These are phyloP conservation scores for Casaregolazyma lundiana DNA, from an alignment of 1,139 yeast genomes.

Conservation along the genomic window DNA sequence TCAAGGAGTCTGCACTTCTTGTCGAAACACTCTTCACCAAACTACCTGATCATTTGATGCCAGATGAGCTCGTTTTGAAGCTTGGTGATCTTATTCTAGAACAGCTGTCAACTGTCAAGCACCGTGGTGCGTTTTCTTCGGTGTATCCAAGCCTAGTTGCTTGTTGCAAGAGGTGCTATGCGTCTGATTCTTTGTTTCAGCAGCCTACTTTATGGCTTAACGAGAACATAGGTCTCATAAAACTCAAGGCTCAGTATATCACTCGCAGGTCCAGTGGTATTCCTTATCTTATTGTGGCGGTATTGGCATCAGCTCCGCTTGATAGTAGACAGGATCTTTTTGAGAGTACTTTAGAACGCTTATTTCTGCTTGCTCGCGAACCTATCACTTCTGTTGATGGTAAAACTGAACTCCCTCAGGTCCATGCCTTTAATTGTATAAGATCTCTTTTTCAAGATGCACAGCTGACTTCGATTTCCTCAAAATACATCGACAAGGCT, in stretches of 20 bases:
- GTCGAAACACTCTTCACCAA: constrained; percentile 42
- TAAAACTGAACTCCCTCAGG: constrained; percentile 77
- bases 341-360: constrained; percentile 44
- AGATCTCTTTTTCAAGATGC: constrained; percentile 70
- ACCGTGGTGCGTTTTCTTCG: constrained; percentile 88
- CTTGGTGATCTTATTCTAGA: constrained; percentile 54
- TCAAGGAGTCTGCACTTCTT: constrained; percentile 68
- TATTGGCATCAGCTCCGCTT: constrained; percentile 47
- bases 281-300: constrained; percentile 72
- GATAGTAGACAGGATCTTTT: constrained; percentile 25
- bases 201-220: constrained; percentile 54
- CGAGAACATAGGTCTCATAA: constrained; percentile 49
- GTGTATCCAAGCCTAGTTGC: constrained; percentile 73
- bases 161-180: constrained; percentile 51
- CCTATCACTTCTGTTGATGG: constrained; percentile 43
- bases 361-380: constrained; percentile 49
- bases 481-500: constrained; percentile 51
- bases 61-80: constrained; percentile 30
- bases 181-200: constrained; percentile 29
- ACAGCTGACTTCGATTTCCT: constrained; percentile 50
- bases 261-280: constrained; percentile 91
- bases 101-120: constrained; percentile 72
- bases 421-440: constrained; percentile 86
- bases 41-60: constrained; percentile 24
- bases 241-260: constrained; percentile 58